Evolutionary conservation across 2,329 filamentous ascomycete species (phyloP), one percentile per base, ranked within the genome.

Genomic region (Penicillium palitans): DNA sequence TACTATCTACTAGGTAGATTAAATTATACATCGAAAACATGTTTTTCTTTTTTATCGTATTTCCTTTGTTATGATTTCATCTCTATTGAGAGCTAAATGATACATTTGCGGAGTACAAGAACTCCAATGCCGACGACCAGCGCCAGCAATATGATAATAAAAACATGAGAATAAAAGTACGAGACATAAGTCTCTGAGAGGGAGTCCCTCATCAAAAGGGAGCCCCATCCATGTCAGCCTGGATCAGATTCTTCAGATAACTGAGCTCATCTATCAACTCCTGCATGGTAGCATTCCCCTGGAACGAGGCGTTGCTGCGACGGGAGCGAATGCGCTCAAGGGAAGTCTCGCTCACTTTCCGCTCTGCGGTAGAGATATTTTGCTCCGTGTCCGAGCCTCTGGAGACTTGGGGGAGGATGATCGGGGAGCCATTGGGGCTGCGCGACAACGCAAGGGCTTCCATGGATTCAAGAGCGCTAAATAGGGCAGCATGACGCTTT

Each of bases 191-290:
- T 13, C 25, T 17, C 7, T 17, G 25, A 24, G 15, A 27, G 15
- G 8, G 4, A 24, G 2, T 7, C 24, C 2, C 19, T 39, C 17
- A 35, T 56, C 56, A 66, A 37, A 68, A 68, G 6, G 66, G 66
- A 45, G 62, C 55, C 10, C 66, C 68, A 39, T 68, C 63, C 60
- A 63, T 63, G 40, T 69, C 72, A 58, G 69, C 69, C 55, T 74
- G 71, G 35, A 83, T 82, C 58, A 80, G 73, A 53, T 75, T 74
- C 25, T 79, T 78, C 41, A 83, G 68, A 66, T 83, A 83, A 55
- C 79, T 79, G 68, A 83, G 70, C 60, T 83, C 81, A 61, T 79
- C 77, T 65, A 83, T 74, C 58, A 83, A 68, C 61, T 81, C 76
- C 61, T 79, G 76, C 72, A 83, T 78, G 19, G 74, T 75, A 37